Evolutionary conservation across 202 grass and related monocot species (phyloP), one percentile per base, ranked within the genome.

Genomic region (Bolboschoenoplectus hybrid): DNA sequence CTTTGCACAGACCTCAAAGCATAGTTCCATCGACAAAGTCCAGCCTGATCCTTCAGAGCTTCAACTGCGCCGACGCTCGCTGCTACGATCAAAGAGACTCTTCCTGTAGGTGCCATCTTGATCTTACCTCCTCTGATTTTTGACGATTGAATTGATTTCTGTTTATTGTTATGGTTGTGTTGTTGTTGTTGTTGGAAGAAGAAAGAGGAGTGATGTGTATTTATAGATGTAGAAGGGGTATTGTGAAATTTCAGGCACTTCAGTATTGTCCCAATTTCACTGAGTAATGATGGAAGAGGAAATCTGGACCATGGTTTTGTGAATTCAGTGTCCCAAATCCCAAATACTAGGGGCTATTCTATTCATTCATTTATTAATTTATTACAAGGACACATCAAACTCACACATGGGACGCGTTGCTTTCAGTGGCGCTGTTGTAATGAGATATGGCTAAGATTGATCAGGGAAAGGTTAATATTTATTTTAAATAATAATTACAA

Each of bases 21-120:
- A 70, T 91, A 64, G 62, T 88, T 93, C 91, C 89, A 89, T 2
- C 88, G 72, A 69, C 91, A 88, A 1, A 91, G 88, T 0, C 91
- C 87, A 0, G 45, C 86, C 81, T 92, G 92, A 49, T 93, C 87
- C 86, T 91, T 97, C 50, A 94, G 85, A 69, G 80, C 92, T 74
- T 93, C 92, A 2, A 83, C 91, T 1, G 88, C 82, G 75, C 87
- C 86, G 7, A 83, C 80, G 85, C 91, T 88, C 47, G 88, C 88
- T 40, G 92, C 88, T 67, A 86, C 82, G 45, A 86, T 46, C 86
- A 90, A 67, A 9, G 93, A 86, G 43, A 81, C 90, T 82, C 14
- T 89, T 36, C 12, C 86, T 74, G 41, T 83, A 84, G 20, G 17
- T 16, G 11, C 86, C 80, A 84, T 84, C 7, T 83, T 19, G 26